Base-by-base conservation (phyloP, 345 rosid genomes). In the Corchorus olitorius region DNA sequence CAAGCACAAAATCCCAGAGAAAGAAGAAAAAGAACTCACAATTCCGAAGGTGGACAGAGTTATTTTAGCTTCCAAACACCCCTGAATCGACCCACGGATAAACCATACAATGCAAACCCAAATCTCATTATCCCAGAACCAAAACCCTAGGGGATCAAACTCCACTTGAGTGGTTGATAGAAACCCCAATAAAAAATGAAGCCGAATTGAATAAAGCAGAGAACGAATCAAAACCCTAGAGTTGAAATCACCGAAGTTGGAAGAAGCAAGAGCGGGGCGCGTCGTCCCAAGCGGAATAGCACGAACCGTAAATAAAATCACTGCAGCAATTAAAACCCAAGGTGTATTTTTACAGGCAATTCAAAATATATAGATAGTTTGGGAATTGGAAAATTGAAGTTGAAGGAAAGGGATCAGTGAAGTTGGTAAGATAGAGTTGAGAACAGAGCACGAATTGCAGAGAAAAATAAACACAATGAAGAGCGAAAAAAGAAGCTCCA, bases 121-220 rank as follows among this genome's bases (percentile, higher is more conserved):
- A 91, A 87, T 87, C 90, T 86, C 92, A 92, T 89, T 79, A 78
- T 78, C 73, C 41, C 78, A 55, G 79, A 76, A 82, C 80, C 86
- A 81, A 88, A 90, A 88, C 91, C 97, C 97, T 90, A 89, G 85
- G 43, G 77, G 83, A 87, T 82, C 91, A 84, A 80, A 82, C 85
- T 81, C 77, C 60, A 81, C 64, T 80, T 9, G 46, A 76, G 74
- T 75, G 67, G 79, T 83, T 43, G 75, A 67, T 70, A 77, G 75
- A 83, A 82, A 75, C 78, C 80, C 79, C 45, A 70, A 39, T 53
- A 20, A 70, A 67, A 82, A 46, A 6, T 3, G 43, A 73, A 72
- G 35, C 78, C 45, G 66, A 80, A 79, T 70, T 80, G 65, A 80
- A 76, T 56, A 72, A 56, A 75, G 75, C 49, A 43, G 84, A 74